Base-by-base conservation (phyloP, 2,329 filamentous ascomycete genomes). In the Cryphonectria naterciae region DNA sequence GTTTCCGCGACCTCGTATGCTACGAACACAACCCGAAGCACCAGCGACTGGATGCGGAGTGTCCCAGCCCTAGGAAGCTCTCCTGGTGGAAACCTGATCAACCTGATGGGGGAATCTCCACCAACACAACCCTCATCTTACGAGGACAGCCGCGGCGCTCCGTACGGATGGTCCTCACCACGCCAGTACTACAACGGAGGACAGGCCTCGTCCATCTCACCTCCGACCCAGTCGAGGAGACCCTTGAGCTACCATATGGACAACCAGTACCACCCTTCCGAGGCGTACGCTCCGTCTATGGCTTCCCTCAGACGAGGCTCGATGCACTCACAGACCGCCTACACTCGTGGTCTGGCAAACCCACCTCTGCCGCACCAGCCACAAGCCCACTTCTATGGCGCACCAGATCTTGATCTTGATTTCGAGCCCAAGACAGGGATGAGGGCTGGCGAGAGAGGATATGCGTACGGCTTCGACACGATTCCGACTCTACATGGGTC, bases 381-480 rank as follows among this genome's bases (percentile, higher is more conserved):
- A 1, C 93, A 95, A 79, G 81, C 92, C 25, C 92, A 95, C 81
- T 95, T 93, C 79, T 94, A 94, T 78, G 87, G 90, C 61, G 86
- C 89, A 0, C 92, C 92, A 0, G 91, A 95, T 74, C 85, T 95
- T 43, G 92, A 95, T 75, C 84, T 91, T 64, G 82, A 86, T 69
- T 78, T 81, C 74, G 82, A 82, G 68, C 80, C 83, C 22, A 84
- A 83, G 60, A 82, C 85, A 25, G 87, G 87, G 13, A 83, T 91
- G 76, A 86, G 86, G 74, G 87, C 90, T 2, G 91, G 91, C 3
- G 89, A 91, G 52, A 87, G 87, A 61, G 93, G 92, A 10, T 94
- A 92, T 75, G 93, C 92, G 78, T 96, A 93, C 78, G 91, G 92
- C 7, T 94, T 97, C 76, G 95, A 97, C 78, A 89, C 85, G 2